Evolutionary conservation across 2,329 filamentous ascomycete species (phyloP).

Genomic region (Triangularia verruculosa): DNA sequence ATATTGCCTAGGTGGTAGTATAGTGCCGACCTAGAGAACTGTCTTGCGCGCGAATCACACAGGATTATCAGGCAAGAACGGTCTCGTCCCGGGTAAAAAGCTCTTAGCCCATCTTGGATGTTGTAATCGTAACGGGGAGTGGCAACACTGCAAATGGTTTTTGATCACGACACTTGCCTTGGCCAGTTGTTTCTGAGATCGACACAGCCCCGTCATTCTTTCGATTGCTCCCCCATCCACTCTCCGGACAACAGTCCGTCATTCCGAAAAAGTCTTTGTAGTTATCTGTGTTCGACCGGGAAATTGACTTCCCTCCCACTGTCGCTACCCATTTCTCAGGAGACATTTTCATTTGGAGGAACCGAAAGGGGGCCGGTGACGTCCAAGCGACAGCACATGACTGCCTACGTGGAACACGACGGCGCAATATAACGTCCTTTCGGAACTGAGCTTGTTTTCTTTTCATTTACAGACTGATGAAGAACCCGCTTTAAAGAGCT

Average conservation of each 20-base stretch:
- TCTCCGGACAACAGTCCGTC: not conserved
- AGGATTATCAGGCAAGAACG: not conserved
- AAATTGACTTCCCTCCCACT: slow-evolving; percentile 1
- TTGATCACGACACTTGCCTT: not conserved
- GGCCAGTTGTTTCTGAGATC: not conserved
- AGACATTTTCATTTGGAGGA: not conserved
- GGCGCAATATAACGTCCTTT: not conserved
- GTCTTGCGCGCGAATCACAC: no score
- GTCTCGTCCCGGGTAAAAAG: not conserved
- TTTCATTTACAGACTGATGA: not conserved
- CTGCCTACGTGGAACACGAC: not conserved
- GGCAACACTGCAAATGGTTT: not conserved
- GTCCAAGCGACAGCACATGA: not conserved
- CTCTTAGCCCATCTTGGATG: not conserved
- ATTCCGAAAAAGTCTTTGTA: not conserved
- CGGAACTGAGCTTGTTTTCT: not conserved
- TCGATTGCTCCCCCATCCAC: not conserved
- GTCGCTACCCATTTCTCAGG: slow-evolving; percentile 4
- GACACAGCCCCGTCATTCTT: not conserved
- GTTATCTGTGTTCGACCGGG: not conserved
- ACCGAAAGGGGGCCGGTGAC: not conserved
- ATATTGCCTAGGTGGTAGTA: no score
- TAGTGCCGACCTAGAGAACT: no score
- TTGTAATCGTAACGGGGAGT: not conserved
- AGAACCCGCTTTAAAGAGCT: not conserved